Conservation (phyloP, 1,139 yeast genomes). For the Candida sojae region DNA sequence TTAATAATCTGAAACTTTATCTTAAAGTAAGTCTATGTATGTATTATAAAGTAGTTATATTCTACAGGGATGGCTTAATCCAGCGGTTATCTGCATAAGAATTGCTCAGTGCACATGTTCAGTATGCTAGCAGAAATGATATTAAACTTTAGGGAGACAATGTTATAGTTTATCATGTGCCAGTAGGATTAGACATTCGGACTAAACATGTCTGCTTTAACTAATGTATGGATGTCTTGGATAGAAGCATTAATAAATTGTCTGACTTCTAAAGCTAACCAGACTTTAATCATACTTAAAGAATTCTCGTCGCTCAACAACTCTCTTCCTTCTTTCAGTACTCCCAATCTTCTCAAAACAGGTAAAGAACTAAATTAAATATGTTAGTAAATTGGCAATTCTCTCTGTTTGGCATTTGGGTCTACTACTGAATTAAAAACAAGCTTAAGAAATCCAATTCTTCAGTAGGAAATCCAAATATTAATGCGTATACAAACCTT, state of each 20-base stretch:
- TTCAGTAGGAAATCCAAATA: constrained; percentile 59
- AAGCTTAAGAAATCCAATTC: constrained; percentile 18
- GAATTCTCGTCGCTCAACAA: constrained; percentile 60
- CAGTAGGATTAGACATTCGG: constrained; percentile 33
- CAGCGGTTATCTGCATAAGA: no score
- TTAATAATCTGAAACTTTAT: no score
- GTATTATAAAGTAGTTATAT: neutral
- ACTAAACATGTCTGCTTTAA: constrained; percentile 53
- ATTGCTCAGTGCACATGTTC: no score
- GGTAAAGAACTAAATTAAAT: constrained; percentile 68
- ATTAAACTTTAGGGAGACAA: no score
- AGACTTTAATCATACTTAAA: constrained; percentile 81
- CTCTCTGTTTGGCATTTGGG: constrained; percentile 11
- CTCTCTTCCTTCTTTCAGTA: constrained; percentile 64
- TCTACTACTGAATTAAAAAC: constrained; percentile 3
- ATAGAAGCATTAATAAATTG: constrained; percentile 83
- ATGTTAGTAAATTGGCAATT: constrained; percentile 26
- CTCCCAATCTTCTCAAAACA: constrained; percentile 79
- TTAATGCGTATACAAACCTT: constrained; percentile 76
- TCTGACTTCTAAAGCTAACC: constrained; percentile 89
- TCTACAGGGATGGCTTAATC: neutral
- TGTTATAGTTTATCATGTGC: neutral
- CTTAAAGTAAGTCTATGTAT: neutral
- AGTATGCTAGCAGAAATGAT: no score
- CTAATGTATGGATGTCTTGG: constrained; percentile 60